Base-by-base conservation (phyloP, 345 rosid species). In the Cardamine chenopodiifolia region DNA sequence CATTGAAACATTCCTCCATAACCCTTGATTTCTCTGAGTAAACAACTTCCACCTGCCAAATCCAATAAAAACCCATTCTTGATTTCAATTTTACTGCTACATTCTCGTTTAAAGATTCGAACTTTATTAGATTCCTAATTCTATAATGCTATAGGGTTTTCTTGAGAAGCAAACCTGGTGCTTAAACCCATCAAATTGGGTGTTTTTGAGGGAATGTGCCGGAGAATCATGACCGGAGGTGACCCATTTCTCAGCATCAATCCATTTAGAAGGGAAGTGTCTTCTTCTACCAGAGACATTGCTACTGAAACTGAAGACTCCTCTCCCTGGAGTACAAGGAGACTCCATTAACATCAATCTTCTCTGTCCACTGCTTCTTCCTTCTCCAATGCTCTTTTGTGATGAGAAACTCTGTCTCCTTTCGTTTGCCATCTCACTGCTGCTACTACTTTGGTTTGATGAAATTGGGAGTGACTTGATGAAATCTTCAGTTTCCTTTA, bases 241-340 rank as follows among this genome's bases (percentile, higher is more conserved):
- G 34, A 91, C 78, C 98, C 98, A 94, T 77, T 94, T 94, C 83
- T 91, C 93, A 7, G 97, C 97, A 75, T 94, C 91, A 35, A 83
- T 90, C 98, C 98, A 94, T 80, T 94, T 94, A 22, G 98, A 94
- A 79, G 97, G 98, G 15, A 94, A 84, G 78, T 77, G 85, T 73
- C 82, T 86, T 77, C 85, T 88, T n/a, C 87, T 79, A 26, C 69
- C 77, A 37, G 72, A 67, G 73, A 81, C 58, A 75, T 71, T 79
- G 59, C 69, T 69, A 35, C 87, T 85, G 84, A 87, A 91, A 73
- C 92, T 76, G 76, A 93, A 89, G 59, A 91, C 76, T 23, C 93
- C 97, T 78, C 97, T 84, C 1, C 96, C 94, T 17, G 97, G 94
- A 47, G 96, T 89, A 32, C 85, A 63, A 68, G 96, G 97, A 74